Evolutionary conservation across 2,329 filamentous ascomycete genomes (phyloP).

Genomic region (Penicillium occitanis): DNA sequence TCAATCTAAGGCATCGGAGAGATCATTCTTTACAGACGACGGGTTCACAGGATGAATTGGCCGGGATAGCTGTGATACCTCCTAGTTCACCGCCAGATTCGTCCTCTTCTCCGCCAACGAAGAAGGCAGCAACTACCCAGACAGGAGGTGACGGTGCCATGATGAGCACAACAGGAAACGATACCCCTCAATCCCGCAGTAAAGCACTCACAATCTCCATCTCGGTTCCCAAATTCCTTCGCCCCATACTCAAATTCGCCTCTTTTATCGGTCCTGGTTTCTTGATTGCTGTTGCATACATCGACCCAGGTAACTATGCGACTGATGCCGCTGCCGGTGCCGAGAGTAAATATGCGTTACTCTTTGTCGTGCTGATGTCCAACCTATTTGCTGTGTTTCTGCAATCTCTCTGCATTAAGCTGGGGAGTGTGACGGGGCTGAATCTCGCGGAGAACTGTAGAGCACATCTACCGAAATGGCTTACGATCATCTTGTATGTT

Average conservation of each 20-base stretch:
- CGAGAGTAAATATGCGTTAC: constrained; percentile 43
- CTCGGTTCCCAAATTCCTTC: constrained; percentile 27
- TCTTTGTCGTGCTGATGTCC: constrained; percentile 50
- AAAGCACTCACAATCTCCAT: constrained; percentile 34
- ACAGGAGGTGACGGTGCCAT: constrained; percentile 14
- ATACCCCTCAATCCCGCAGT: constrained; percentile 32
- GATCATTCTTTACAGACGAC: constrained; percentile 6
- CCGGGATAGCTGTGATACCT: constrained; percentile 1
- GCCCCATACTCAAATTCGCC: constrained; percentile 41
- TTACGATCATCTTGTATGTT: constrained; percentile 62
- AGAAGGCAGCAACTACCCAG: constrained; percentile 28
- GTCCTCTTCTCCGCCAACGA: neutral
- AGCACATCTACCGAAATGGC: constrained; percentile 64
- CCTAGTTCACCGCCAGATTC: constrained; percentile 1
- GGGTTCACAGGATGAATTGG: neutral
- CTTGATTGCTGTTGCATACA: constrained; percentile 51
- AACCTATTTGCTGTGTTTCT: constrained; percentile 52
- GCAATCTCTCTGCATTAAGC: constrained; percentile 56
- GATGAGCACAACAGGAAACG: constrained; percentile 30
- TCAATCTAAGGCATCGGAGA: constrained; percentile 56
- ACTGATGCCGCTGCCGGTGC: constrained; percentile 52
- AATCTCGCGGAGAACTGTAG: constrained; percentile 67
- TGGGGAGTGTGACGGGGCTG: constrained; percentile 67
- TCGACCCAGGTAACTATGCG: constrained; percentile 53
- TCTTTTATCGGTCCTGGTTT: constrained; percentile 51